Conservation (phyloP, 2,329 filamentous ascomycete species). For the Verticillium zaregamsianum region DNA sequence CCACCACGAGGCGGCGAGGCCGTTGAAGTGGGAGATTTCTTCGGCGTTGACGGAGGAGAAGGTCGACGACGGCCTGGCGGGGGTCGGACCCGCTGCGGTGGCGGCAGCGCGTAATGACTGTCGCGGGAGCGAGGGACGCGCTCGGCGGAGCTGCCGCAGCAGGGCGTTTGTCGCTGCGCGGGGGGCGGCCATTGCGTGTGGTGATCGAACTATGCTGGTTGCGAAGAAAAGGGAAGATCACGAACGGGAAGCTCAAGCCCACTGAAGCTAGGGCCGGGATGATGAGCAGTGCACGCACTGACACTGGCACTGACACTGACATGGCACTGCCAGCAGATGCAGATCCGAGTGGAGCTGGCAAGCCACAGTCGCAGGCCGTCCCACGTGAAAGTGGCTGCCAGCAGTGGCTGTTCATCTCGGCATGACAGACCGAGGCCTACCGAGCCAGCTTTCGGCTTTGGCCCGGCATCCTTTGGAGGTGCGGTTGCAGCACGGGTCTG, state of each 20-base stretch:
- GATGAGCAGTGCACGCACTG: too few species aligned
- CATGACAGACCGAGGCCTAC: background rate
- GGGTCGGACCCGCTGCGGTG: background rate
- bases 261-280: too few species aligned
- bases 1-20: conserved; percentile 94
- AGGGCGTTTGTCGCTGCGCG: conserved; percentile 9
- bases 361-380: background rate
- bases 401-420: background rate
- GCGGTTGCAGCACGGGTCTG: background rate
- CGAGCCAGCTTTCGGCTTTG: background rate
- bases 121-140: background rate
- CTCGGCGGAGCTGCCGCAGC: conserved; percentile 4
- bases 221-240: conserved; percentile 3
- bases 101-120: background rate
- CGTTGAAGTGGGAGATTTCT: conserved; percentile 92
- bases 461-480: background rate
- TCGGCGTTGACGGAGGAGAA: conserved; percentile 76
- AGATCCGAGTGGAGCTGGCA: too few species aligned
- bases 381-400: background rate
- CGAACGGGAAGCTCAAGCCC: background rate
- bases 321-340: background rate
- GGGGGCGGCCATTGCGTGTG: conserved; percentile 1
- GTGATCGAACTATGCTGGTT: background rate
- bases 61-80: conserved; percentile 12
- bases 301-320: too few species aligned